Evolutionary conservation across 1,139 yeast species (phyloP), one percentile per base, ranked within the genome.

Genomic region (Pichia sp.): DNA sequence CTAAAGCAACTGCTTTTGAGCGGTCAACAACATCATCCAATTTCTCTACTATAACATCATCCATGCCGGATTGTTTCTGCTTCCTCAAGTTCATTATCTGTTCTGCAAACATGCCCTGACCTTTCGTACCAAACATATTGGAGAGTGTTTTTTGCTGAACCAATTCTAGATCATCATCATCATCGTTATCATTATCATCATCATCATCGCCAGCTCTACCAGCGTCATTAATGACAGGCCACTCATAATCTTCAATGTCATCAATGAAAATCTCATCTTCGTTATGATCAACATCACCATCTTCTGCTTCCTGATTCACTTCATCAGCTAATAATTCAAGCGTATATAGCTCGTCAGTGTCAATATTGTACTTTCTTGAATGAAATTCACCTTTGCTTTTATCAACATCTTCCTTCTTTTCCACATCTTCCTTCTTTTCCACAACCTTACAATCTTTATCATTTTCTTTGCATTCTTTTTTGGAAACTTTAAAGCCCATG

Each of bases 271-370:
- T 28, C 11, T 40, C 63, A 24, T 59, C 64, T 4, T 57, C 60
- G 47, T 41, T 46, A 2, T 59, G 66, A 21, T 62, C 63, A 30
- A 62, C 68, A 36, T 59, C 62, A 12, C 58, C 62, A 1, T 55
- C 54, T 11, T 65, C 63, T 14, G 54, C 53, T 3, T 60, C 63
- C 15, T 69, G 69, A 22, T 62, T 72, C 26, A 77, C 52, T 17
- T 76, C 76, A 48, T 71, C 75, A 0, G 84, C 82, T 4, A 80
- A 53, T 10, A 71, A 43, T 40, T 72, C 75, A 3, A 81, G 61
- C 32, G 69, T 68, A 10, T 71, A 59, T 40, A 81, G 66, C 45
- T 79, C 83, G 7, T 73, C 69, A 0, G 72, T 67, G 43, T 64
- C 68, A 9, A 78, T 65, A 5, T 71, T 63, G 26, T 72, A 59